Evolutionary conservation across 371 early-diverging fungal genomes (phyloP), one percentile per base, ranked within the genome.

Genomic region (Rhizopus arrhizus): DNA sequence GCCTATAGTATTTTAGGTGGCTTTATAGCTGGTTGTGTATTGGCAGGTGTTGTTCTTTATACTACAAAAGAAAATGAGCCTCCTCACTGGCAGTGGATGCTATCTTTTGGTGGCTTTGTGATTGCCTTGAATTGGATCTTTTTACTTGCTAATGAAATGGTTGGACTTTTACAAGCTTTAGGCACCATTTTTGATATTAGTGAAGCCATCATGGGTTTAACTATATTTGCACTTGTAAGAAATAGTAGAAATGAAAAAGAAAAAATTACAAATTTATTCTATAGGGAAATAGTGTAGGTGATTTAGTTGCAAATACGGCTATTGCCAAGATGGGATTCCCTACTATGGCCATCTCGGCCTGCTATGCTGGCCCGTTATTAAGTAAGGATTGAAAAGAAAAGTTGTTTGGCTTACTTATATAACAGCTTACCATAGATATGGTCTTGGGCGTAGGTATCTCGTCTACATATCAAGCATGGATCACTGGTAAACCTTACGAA

Each of bases 281-380:
- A 22, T 66, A 86, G 85, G 93, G 93, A 6, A 91, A 91, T 65
- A 90, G 91, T 58, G 70, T 93, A 10, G 93, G 93, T 28, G 94
- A 94, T 62, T 72, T 93, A 34, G 88, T 92, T 4, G 88, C 94
- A 3, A 92, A 94, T 62, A 80, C 93, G n/a, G 86, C 94, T 10
- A 86, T 94, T 54, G 91, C 94, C 11, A 84, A 79, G 61, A 88
- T 91, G 89, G 93, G 93, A 7, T 89, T 84, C 53, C 92, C 93
- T 10, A 85, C 83, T 31, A 93, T 93, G 93, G 93, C 91, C 2
- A 80, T 93, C 22, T 85, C 89, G 8, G 94, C 93, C 0, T 92
- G 93, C 56, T 93, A 92, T 72, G 93, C 91, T 6, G 88, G 91
- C 6, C 93, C 93, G 3, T 74, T 92, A 73, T 65, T 92, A 33